Conservation (phyloP, 2,329 filamentous ascomycete genomes). For the Lachnellula cervina region DNA sequence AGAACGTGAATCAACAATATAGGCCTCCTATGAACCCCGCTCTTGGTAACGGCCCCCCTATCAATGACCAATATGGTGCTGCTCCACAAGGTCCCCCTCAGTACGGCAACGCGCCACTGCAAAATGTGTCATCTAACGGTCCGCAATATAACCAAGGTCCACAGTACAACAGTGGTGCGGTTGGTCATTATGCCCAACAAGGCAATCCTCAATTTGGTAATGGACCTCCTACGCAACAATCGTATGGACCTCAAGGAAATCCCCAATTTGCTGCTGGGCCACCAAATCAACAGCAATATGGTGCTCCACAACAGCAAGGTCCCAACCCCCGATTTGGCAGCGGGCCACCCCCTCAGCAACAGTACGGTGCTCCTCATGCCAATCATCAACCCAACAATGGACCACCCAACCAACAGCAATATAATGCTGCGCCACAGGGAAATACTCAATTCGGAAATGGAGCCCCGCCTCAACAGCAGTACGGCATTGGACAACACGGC, state of each 20-base stretch:
- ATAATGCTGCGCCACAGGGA: background rate
- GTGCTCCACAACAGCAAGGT: conserved; percentile 4
- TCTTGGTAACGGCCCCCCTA: conserved; percentile 1
- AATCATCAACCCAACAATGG: conserved; percentile 1
- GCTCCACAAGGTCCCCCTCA: conserved; percentile 10
- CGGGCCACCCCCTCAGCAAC: background rate
- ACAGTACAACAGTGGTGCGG: background rate
- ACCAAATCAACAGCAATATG: conserved; percentile 4
- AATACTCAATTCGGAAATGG: background rate
- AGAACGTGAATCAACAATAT: conserved; percentile 2
- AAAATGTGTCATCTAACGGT: conserved; percentile 5
- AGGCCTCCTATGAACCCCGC: conserved; percentile 4
- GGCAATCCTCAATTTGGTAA: conserved; percentile 1
- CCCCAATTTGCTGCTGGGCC: background rate
- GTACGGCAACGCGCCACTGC: conserved; percentile 7
- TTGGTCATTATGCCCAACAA: background rate
- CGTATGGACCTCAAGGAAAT: background rate
- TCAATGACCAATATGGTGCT: conserved; percentile 4
- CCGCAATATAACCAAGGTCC: background rate
- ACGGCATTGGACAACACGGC: conserved; percentile 8
- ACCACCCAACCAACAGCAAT: background rate
- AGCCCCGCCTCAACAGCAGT: background rate
- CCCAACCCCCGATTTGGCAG: background rate
- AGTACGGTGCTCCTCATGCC: background rate
- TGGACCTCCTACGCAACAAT: background rate